These are phyloP conservation scores for Aspergillus ibericus DNA, from an alignment of 2,329 filamentous ascomycete species.

Conservation along the genomic window DNA sequence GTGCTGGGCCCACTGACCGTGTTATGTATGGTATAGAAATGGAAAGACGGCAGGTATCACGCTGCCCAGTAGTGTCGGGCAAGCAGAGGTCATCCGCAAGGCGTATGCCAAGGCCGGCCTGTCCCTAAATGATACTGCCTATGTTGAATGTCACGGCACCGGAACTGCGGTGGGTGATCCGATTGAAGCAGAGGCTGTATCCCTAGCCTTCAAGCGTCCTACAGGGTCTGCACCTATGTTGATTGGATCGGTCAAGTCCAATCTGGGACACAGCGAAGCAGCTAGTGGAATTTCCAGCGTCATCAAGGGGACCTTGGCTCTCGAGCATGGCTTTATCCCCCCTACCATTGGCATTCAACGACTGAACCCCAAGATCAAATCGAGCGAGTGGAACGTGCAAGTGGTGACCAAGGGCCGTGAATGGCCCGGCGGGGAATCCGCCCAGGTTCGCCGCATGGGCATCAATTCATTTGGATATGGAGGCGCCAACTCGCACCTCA, in stretches of 20 bases:
- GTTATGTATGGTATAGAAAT: neutral
- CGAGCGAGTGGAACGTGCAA: no score
- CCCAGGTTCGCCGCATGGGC: neutral
- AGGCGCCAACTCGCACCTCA: conserved; percentile 1
- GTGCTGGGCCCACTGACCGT: no score
- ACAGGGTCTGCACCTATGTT: neutral
- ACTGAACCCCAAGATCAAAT: neutral
- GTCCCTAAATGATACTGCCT: neutral
- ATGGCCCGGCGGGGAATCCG: neutral
- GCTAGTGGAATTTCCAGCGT: conserved; percentile 7
- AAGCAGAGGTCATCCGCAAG: conserved; percentile 1
- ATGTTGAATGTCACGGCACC: conserved; percentile 14
- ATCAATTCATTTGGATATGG: conserved; percentile 10
- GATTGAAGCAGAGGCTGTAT: neutral
- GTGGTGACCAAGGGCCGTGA: neutral
- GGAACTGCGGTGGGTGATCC: conserved; percentile 11
- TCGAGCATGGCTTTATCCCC: conserved; percentile 6
- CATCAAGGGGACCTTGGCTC: neutral
- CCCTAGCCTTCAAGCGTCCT: neutral
- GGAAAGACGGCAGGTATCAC: conserved; percentile 6
- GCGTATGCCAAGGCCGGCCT: conserved; percentile 8
- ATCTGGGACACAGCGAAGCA: conserved; percentile 9
- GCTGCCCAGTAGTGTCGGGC: neutral
- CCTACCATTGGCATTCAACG: neutral
- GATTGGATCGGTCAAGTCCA: conserved; percentile 7